A percentile compares a stretch with the other conserved stretches of the same genome.
phyloP scores from a whole-genome alignment of 352 stramenopile species.

The Globisporangium irregulare region DNA sequence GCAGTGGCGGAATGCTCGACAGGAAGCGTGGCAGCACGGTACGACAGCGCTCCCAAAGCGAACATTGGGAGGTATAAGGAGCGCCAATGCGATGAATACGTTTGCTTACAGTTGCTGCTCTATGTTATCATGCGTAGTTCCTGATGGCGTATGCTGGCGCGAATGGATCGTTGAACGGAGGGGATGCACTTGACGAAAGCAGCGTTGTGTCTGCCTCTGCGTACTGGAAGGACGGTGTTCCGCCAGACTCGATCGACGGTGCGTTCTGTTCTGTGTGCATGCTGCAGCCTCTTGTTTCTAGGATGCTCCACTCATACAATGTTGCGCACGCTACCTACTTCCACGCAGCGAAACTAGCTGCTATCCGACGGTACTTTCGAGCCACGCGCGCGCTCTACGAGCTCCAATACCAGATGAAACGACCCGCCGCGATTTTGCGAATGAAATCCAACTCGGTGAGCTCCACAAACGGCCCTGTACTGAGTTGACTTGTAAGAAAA shows the following conservation, averaged over 20 bases:
- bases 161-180: neutral
- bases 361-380: conserved; percentile 53
- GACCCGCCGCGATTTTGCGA: conserved; percentile 66
- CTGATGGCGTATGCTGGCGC: conserved; percentile 1
- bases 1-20: conserved; percentile 3
- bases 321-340: neutral
- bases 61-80: neutral
- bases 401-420: conserved; percentile 72
- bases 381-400: conserved; percentile 66
- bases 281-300: neutral
- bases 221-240: conserved; percentile 15
- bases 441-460: conserved; percentile 64
- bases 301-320: neutral
- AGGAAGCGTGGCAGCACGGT: conserved; percentile 17
- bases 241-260: conserved; percentile 18
- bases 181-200: neutral
- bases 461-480: neutral
- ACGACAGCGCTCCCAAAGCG: neutral
- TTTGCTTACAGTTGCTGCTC: neutral
- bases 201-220: conserved; percentile 7
- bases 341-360: conserved; percentile 51
- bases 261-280: neutral
- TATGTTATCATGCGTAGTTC: neutral
- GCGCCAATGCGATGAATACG: neutral
- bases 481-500: neutral